A percentile compares a stretch with the other conserved stretches of the same genome.
These are phyloP conservation scores for Lathyrus sativus DNA, from an alignment of 306 rosid genomes.

Conservation along the genomic window DNA sequence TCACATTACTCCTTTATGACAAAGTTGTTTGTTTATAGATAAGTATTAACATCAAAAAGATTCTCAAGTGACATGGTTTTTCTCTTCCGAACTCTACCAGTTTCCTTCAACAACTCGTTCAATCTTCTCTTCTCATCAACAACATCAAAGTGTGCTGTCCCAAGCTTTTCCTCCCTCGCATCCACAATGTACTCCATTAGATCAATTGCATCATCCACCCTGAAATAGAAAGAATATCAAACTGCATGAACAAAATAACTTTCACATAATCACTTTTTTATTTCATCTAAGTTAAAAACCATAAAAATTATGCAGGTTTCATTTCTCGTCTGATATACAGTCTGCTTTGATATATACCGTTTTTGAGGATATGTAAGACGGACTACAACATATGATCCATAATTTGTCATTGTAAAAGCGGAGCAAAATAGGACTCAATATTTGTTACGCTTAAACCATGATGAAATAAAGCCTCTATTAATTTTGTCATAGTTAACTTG, in stretches of 20 bases:
- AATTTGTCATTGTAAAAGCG: too few species aligned
- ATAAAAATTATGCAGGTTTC: not conserved
- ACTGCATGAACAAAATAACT: slow-evolving; percentile 12
- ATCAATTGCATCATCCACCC: slow-evolving; percentile 90
- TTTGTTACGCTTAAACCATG: too few species aligned
- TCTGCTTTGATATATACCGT: too few species aligned
- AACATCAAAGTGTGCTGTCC: slow-evolving; percentile 92
- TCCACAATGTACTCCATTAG: slow-evolving; percentile 71
- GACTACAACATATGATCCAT: too few species aligned
- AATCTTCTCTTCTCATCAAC: slow-evolving; percentile 90
- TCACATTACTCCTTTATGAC: slow-evolving; percentile 34
- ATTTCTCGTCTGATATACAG: too few species aligned
- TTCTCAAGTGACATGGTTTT: slow-evolving; percentile 73
- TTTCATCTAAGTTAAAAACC: not conserved
- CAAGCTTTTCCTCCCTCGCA: slow-evolving; percentile 87
- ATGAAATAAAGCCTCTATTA: too few species aligned
- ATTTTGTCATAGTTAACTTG: too few species aligned
- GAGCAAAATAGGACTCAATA: too few species aligned
- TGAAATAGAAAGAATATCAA: slow-evolving; percentile 37
- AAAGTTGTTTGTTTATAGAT: slow-evolving; percentile 36
- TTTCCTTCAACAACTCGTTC: slow-evolving; percentile 81
- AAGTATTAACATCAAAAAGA: slow-evolving; percentile 62
- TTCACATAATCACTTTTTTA: slow-evolving; percentile 1
- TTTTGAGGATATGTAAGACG: too few species aligned
- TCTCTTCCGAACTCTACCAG: slow-evolving; percentile 73